A percentile compares a stretch with the other conserved stretches of the same genome.
These are phyloP conservation scores for Entoloma clypeatum DNA, from an alignment of 1,284 basidiomycete genomes.

Conservation along the genomic window DNA sequence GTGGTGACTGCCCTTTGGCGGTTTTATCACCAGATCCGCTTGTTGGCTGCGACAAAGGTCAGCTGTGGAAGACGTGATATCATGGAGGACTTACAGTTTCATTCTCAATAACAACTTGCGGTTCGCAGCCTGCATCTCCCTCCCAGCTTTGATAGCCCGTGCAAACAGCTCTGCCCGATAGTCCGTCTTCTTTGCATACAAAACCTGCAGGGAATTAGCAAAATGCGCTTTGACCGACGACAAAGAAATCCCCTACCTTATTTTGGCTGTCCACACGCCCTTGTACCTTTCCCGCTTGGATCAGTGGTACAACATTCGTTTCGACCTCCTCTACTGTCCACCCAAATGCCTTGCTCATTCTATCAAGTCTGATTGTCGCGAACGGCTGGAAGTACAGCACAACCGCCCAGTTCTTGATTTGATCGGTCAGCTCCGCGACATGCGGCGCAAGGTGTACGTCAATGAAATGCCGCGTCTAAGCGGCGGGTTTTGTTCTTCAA, in stretches of 20 bases:
- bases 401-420: constrained; percentile 69
- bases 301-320: constrained; percentile 66
- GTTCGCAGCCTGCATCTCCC: constrained; percentile 66
- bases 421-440: constrained; percentile 52
- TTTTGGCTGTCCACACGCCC: constrained; percentile 79
- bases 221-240: not conserved
- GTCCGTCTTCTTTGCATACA: constrained; percentile 73
- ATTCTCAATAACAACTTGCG: constrained; percentile 74
- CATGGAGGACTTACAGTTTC: constrained; percentile 52
- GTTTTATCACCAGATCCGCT: constrained; percentile 36
- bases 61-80: not conserved
- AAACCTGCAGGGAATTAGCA: constrained; percentile 41
- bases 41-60: constrained; percentile 12
- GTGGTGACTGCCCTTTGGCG: constrained; percentile 27
- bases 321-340: constrained; percentile 70
- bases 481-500: constrained; percentile 5
- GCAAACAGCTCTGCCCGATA: constrained; percentile 71
- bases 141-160: constrained; percentile 67
- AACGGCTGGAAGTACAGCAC: constrained; percentile 88
- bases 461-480: constrained; percentile 66
- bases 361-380: constrained; percentile 69
- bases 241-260: constrained; percentile 44
- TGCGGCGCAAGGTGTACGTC: constrained; percentile 75
- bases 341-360: constrained; percentile 82
- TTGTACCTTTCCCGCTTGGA: constrained; percentile 70